Conservation (phyloP, 306 rosid genomes). For the Corylus heterophylla region DNA sequence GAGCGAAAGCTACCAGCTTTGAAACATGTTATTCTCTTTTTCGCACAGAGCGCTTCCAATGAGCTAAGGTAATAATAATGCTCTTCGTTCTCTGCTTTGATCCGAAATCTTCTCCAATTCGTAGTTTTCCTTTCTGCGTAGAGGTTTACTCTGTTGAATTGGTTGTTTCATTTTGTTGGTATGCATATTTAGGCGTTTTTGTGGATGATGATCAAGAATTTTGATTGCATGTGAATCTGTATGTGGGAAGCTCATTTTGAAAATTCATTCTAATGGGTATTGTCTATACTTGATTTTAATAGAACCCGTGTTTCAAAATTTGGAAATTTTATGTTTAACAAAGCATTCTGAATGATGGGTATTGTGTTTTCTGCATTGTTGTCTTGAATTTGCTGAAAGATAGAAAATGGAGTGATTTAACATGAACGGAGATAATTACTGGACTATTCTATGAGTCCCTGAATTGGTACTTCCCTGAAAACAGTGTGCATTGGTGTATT, state of each 20-base stretch:
- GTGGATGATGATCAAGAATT: slow-evolving; percentile 5
- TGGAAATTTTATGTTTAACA: slow-evolving; percentile 10
- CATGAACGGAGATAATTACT: background rate
- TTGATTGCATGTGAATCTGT: background rate
- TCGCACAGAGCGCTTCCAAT: slow-evolving; percentile 21
- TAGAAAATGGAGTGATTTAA: background rate
- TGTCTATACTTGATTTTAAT: slow-evolving; percentile 9
- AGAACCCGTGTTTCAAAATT: slow-evolving; percentile 8
- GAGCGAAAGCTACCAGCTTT: slow-evolving; percentile 29
- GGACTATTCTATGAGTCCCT: background rate
- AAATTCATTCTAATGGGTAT: slow-evolving; percentile 17
- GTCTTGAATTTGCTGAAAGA: background rate
- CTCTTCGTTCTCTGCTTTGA: slow-evolving; percentile 8
- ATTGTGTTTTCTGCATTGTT: slow-evolving; percentile 2
- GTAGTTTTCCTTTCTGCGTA: background rate
- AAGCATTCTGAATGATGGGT: slow-evolving; percentile 1
- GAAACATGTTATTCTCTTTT: slow-evolving; percentile 16
- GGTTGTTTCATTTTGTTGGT: background rate
- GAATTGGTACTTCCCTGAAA: background rate
- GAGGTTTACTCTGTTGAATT: background rate
- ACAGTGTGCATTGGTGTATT: slow-evolving; percentile 11
- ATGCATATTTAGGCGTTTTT: background rate
- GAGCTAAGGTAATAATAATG: slow-evolving; percentile 31
- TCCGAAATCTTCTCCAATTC: slow-evolving; percentile 2
- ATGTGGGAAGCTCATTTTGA: background rate